Conservation (phyloP, 805 yeast genomes). For the Jamesozyma lodderae region DNA sequence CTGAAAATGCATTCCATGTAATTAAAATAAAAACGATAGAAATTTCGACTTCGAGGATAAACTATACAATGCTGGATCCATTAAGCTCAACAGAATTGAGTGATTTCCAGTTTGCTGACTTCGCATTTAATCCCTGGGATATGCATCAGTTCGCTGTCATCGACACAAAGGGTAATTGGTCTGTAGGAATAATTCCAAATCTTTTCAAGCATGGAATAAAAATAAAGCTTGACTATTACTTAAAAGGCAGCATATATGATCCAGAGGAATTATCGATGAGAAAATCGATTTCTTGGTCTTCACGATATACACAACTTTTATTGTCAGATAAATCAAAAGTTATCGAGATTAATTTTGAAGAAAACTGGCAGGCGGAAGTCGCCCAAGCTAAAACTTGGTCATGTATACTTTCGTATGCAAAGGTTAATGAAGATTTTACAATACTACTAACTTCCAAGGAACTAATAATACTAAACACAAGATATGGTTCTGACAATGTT, state of each 20-base stretch:
- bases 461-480: conserved; percentile 41
- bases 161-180: conserved; percentile 49
- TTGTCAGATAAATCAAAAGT: conserved; percentile 39
- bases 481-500: conserved; percentile 27
- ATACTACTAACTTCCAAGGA: conserved; percentile 61
- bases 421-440: conserved; percentile 31
- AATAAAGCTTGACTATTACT: conserved; percentile 8
- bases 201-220: conserved; percentile 7
- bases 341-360: conserved; percentile 25
- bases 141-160: conserved; percentile 33
- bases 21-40: conserved; percentile 23
- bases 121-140: conserved; percentile 38
- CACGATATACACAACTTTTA: conserved; percentile 24
- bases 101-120: conserved; percentile 37
- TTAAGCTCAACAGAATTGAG: conserved; percentile 19
- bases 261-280: conserved; percentile 47
- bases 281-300: conserved; percentile 43
- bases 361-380: conserved; percentile 29
- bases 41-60: conserved; percentile 7
- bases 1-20: conserved; percentile 30
- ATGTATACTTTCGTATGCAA: conserved; percentile 36
- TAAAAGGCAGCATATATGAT: conserved; percentile 31
- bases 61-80: conserved; percentile 18
- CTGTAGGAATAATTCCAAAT: conserved; percentile 29
- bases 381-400: conserved; percentile 49